These are phyloP conservation scores for Arthrobotrys conoides DNA, from an alignment of 2,329 filamentous ascomycete genomes.

Conservation along the genomic window DNA sequence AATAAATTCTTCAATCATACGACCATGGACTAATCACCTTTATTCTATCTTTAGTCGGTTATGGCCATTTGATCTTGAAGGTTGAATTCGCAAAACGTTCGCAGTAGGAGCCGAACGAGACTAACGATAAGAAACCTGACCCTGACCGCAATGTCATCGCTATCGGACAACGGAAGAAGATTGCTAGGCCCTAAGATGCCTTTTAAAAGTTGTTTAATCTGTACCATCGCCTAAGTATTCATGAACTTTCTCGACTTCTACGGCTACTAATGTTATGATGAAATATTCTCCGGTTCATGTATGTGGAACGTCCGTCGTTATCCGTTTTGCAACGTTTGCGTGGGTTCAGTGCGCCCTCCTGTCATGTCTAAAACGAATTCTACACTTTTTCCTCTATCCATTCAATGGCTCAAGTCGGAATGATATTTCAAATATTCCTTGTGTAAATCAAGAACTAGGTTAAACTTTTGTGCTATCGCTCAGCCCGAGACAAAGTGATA, in stretches of 20 bases:
- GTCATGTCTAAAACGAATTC: constrained; percentile 29
- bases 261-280: not conserved
- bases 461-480: constrained; percentile 22
- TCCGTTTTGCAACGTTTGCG: constrained; percentile 1
- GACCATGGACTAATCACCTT: constrained; percentile 13
- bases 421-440: not conserved
- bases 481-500: constrained; percentile 6
- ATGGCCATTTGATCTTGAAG: constrained; percentile 86
- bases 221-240: not conserved
- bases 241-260: not conserved
- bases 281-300: not conserved
- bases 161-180: constrained; percentile 13
- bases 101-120: constrained; percentile 39
- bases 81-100: constrained; percentile 83
- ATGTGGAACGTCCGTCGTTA: constrained; percentile 7
- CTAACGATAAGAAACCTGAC: constrained; percentile 14
- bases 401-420: not conserved
- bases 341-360: constrained; percentile 22
- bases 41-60: constrained; percentile 72
- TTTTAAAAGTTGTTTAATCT: constrained; percentile 6
- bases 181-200: not conserved
- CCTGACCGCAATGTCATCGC: constrained; percentile 14
- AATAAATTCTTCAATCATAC: not conserved
- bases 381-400: not conserved
- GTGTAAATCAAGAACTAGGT: not conserved